Evolutionary conservation across 2,329 filamentous ascomycete species (phyloP), one percentile per base, ranked within the genome.

Genomic region (Alternaria panax): DNA sequence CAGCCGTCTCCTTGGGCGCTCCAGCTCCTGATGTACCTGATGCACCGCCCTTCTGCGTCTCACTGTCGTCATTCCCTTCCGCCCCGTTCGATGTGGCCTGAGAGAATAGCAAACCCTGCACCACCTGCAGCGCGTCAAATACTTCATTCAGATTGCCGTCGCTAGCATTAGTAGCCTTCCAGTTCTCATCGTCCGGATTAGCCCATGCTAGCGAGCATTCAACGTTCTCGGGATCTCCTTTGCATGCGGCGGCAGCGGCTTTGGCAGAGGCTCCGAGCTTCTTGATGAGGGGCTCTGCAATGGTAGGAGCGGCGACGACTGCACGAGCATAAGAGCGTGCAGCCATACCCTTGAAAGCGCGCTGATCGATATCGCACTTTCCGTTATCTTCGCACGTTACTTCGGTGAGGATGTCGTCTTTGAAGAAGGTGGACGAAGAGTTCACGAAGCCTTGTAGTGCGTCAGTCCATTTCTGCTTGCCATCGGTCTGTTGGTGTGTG

Each of bases 311-410:
- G 3, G 61, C 58, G 8, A 62, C 30, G 3, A 63, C 66, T 25
- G 71, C 69, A 43, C 73, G 72, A 25, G 65, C 67, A 20, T 64
- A 60, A 1, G 72, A 71, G 24, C 69, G 64, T 1, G 53, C 54
- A 1, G 66, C 63, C 20, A 72, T 56, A n/a, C 71, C 69, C 56
- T 92, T 92, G 83, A 89, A 90, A 8, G 86, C 87, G 67, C 83
- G 84, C 82, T 88, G 87, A 75, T 91, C 88, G 50, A 78, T 81
- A 71, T 87, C 85, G 76, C 90, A 92, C 0, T 71, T 80, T 52
- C 79, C 77, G 59, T 80, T 76, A 4, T 76, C 30, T 41, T 92
- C 89, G 79, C 89, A 92, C n/a, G 86, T 85, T 43, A 81, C 81
- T 76, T 92, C 89, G 70, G 82, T 87, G 85, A 91, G 87, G 75